phyloP scores from a whole-genome alignment of 176 grass and related monocot genomes.

The Triticum monococcum region DNA sequence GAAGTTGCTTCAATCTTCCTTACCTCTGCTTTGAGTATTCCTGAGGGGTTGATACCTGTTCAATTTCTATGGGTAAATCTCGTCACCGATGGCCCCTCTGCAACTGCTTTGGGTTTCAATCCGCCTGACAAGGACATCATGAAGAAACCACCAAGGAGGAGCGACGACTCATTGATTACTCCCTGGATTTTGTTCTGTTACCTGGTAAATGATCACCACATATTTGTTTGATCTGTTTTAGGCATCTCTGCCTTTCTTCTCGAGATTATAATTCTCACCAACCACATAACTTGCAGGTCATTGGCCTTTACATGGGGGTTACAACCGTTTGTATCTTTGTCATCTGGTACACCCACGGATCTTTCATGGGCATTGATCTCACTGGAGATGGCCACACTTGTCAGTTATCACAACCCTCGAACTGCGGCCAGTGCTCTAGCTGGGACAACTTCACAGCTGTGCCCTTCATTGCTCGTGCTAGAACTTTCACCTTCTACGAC shows the following conservation, averaged over 20 bases:
- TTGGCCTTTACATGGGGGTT: slow-evolving; percentile 74
- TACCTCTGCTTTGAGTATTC: too few species aligned
- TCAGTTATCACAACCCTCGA: slow-evolving; percentile 87
- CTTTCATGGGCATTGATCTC: slow-evolving; percentile 94
- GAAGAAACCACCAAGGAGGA: slow-evolving; percentile 92
- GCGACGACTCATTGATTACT: slow-evolving; percentile 84
- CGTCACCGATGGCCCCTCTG: slow-evolving; percentile 89
- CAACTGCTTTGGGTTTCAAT: slow-evolving; percentile 95
- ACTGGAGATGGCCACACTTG: slow-evolving; percentile 79
- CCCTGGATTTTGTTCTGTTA: slow-evolving; percentile 96
- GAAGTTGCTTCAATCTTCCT: too few species aligned
- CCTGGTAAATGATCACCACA: slow-evolving; percentile 46
- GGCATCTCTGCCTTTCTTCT: not conserved
- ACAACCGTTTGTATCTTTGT: slow-evolving; percentile 88
- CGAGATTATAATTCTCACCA: not conserved
- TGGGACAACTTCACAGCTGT: slow-evolving; percentile 74
- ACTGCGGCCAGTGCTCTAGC: slow-evolving; percentile 82
- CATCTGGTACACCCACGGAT: slow-evolving; percentile 93
- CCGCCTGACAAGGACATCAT: slow-evolving; percentile 96
- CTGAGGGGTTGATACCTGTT: too few species aligned
- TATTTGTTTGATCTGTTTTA: not conserved
- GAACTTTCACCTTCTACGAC: slow-evolving; percentile 33
- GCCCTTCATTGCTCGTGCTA: slow-evolving; percentile 68
- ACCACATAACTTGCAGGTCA: slow-evolving; percentile 32
- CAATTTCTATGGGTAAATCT: not conserved